Evolutionary conservation across 75 land plant species (phyloP), one percentile per base, ranked within the genome.

Genomic region (Larix kaempferi): DNA sequence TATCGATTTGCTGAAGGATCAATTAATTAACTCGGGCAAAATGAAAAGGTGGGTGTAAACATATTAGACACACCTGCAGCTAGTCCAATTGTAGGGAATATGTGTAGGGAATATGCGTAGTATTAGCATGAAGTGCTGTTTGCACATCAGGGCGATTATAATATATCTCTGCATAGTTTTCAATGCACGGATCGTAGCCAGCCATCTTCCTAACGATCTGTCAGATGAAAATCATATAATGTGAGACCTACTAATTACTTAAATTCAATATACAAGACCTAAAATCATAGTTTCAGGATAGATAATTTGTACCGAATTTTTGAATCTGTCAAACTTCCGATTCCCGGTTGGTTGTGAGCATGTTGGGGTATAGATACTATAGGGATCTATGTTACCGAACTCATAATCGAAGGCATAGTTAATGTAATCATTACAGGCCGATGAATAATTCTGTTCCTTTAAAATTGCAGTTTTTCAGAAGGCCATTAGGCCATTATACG

Each of bases 121-220:
- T 78, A 80, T 95, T 95, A 56, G 98, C 98, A 87, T 95, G 98
- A 17, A 95, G 77, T 56, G 98, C 95, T 66, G 84, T 87, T 82
- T 95, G 98, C 21, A 95, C 98, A 71, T 92, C 95, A n/a, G 93
- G 92, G 12, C 59, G 87, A 74, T 95, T 95, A 84, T 86, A 90
- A 81, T 95, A 95, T 54, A 75, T 78, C 55, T 80, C 83, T 11
- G 93, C 88, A 73, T 92, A 82, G 56, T 84, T 86, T 60, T 84
- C 90, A 26, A 84, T 81, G 75, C 94, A 95, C 2, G 95, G 95
- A 83, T 95, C 98, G 80, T 94, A 94, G 13, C 90, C 97, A 77
- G 0, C 33, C 1, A 29, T 29, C 1, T 29, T 29, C 33, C 33
- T 29, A 29, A 1, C 1, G 33, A 29, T 29, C 57, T 89, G 73